These are phyloP conservation scores for Globisporangium polare DNA, from an alignment of 352 stramenopile genomes.

Conservation along the genomic window DNA sequence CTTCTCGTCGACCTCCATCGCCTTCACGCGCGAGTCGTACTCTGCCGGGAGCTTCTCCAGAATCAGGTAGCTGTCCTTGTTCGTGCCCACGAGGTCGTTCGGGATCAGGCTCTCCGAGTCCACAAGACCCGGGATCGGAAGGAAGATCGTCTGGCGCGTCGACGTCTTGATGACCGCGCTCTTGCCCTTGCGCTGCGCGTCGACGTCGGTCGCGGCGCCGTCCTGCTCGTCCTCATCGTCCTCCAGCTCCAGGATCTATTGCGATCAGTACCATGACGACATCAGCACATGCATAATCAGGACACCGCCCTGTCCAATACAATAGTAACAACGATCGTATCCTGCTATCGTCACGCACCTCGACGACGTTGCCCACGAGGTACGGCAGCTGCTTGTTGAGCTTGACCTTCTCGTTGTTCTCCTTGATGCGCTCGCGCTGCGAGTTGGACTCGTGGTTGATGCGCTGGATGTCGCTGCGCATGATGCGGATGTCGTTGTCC, in stretches of 20 bases:
- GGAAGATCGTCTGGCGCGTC: conserved; percentile 98
- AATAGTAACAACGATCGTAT: conserved; percentile 25
- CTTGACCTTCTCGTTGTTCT: conserved; percentile 99
- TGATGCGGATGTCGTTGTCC: conserved; percentile 97
- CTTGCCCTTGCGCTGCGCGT: conserved; percentile 89
- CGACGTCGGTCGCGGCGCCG: conserved; percentile 90
- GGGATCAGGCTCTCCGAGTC: conserved; percentile 93
- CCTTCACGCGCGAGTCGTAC: conserved; percentile 98
- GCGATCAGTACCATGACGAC: neutral
- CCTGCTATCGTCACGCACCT: conserved; percentile 47
- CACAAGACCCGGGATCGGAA: conserved; percentile 97
- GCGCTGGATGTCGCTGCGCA: conserved; percentile 95
- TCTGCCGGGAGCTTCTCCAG: conserved; percentile 98
- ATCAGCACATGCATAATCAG: conserved; percentile 5
- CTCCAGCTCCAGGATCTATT: conserved; percentile 66
- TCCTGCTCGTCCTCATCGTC: conserved; percentile 95
- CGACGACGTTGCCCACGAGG: conserved; percentile 98
- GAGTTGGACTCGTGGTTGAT: conserved; percentile 95
- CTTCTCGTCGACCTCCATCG: conserved; percentile 96
- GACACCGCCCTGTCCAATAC: neutral
- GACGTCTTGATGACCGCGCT: conserved; percentile 98
- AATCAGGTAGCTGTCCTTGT: conserved; percentile 99
- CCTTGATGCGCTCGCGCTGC: conserved; percentile 94
- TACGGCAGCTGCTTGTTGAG: conserved; percentile 99
- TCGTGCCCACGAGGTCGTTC: conserved; percentile 97